These are phyloP conservation scores for Penicillium parvum DNA, from an alignment of 495 filamentous ascomycete genomes.

Conservation along the genomic window DNA sequence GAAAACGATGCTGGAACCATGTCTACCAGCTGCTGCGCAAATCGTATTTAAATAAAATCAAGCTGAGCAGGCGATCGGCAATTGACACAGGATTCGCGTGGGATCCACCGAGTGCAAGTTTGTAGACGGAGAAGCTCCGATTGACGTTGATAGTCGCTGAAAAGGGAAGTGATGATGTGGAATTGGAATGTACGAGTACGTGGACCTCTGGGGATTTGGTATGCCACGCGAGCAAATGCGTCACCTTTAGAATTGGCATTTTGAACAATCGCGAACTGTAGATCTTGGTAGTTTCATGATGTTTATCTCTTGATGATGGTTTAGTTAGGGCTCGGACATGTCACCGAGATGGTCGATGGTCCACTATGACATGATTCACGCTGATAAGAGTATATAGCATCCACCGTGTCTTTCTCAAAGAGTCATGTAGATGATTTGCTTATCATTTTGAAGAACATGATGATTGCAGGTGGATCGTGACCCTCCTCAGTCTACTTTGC, in stretches of 20 bases:
- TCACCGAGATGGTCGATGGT: constrained; percentile 1
- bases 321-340: background rate
- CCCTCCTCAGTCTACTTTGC: no score
- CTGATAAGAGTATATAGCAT: background rate
- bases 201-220: background rate
- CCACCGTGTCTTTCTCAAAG: no score
- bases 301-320: background rate
- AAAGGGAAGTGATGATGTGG: background rate
- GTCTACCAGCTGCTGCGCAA: no score
- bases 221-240: background rate
- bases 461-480: no score
- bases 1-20: no score
- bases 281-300: background rate
- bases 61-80: constrained; percentile 4
- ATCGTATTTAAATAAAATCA: no score
- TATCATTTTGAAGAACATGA: no score
- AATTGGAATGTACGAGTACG: constrained; percentile 1
- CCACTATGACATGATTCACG: background rate
- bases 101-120: constrained; percentile 8
- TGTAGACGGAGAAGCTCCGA: constrained; percentile 12
- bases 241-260: no score
- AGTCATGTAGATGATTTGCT: no score
- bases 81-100: background rate
- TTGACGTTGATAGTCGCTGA: no score
- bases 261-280: background rate